Conservation (phyloP, 2,329 filamentous ascomycete species). For the Xylariaceae sp. region DNA sequence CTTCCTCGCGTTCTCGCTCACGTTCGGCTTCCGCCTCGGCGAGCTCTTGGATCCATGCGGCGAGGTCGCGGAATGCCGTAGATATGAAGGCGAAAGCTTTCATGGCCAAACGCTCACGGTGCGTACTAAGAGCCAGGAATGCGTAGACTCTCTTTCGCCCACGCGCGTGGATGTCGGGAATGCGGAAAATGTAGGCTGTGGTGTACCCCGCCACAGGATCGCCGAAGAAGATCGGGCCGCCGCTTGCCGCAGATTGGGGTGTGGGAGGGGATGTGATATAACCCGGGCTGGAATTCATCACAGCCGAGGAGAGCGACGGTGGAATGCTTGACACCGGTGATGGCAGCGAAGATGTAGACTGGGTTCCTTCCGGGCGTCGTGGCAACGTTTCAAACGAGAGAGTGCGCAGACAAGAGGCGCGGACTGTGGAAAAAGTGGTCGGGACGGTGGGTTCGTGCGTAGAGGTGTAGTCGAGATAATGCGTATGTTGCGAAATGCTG, state of each 20-base stretch:
- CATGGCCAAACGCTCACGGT: slow-evolving; percentile 64
- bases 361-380: slow-evolving; percentile 45
- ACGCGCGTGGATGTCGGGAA: slow-evolving; percentile 64
- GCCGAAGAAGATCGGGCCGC: slow-evolving; percentile 67
- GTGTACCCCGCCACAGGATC: slow-evolving; percentile 65
- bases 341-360: slow-evolving; percentile 28
- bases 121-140: slow-evolving; percentile 63
- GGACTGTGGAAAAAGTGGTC: slow-evolving; percentile 64
- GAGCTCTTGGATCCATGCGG: slow-evolving; percentile 63
- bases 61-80: slow-evolving; percentile 61
- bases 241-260: slow-evolving; percentile 51
- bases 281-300: slow-evolving; percentile 36
- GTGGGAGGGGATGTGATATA: slow-evolving; percentile 54
- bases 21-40: slow-evolving; percentile 63
- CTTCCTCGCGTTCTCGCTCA: slow-evolving; percentile 42
- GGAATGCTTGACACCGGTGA: slow-evolving; percentile 36
- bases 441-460: slow-evolving; percentile 62
- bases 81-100: slow-evolving; percentile 63
- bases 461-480: slow-evolving; percentile 67
- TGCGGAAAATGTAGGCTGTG: slow-evolving; percentile 68
- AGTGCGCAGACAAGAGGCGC: slow-evolving; percentile 64
- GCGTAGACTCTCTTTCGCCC: slow-evolving; percentile 69
- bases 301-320: slow-evolving; percentile 39
- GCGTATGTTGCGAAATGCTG: slow-evolving; percentile 52
- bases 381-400: slow-evolving; percentile 66